Conservation (phyloP, 805 yeast species). For the Starmerella khaoyaiensis region DNA sequence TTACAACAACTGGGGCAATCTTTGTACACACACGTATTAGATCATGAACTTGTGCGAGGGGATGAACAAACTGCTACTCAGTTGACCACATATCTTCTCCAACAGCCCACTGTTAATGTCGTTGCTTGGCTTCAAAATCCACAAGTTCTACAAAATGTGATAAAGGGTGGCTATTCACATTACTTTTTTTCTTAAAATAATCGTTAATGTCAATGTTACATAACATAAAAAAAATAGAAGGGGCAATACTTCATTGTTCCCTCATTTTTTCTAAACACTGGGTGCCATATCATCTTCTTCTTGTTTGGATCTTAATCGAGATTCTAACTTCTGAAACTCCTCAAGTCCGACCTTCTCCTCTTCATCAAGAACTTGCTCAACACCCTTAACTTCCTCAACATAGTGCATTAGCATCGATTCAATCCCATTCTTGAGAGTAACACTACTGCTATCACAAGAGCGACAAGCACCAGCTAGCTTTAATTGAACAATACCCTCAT, state of each 20-base stretch:
- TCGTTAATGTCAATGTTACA: not conserved
- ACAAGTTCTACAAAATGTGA: slow-evolving; percentile 66
- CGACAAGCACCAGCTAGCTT: slow-evolving; percentile 94
- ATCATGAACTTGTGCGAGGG: slow-evolving; percentile 65
- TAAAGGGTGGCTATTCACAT: slow-evolving; percentile 48
- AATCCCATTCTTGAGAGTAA: slow-evolving; percentile 87
- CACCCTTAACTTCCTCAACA: slow-evolving; percentile 86
- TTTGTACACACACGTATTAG: slow-evolving; percentile 70
- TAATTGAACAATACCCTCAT: slow-evolving; percentile 77
- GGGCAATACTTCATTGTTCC: not conserved
- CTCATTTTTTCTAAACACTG: not conserved
- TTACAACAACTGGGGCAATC: slow-evolving; percentile 58
- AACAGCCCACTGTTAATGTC: slow-evolving; percentile 75
- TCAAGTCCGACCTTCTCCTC: slow-evolving; percentile 59
- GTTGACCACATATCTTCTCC: slow-evolving; percentile 91
- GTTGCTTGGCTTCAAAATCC: slow-evolving; percentile 75
- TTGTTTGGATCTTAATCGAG: slow-evolving; percentile 33
- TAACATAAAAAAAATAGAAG: not conserved
- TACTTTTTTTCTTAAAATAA: not conserved
- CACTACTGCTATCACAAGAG: slow-evolving; percentile 79
- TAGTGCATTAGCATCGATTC: slow-evolving; percentile 96
- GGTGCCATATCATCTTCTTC: slow-evolving; percentile 21
- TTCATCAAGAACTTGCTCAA: slow-evolving; percentile 75
- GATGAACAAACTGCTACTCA: slow-evolving; percentile 79
- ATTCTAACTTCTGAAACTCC: slow-evolving; percentile 77